A percentile compares a stretch with the other conserved stretches of the same genome.
These are phyloP conservation scores for Fagus sylvatica DNA, from an alignment of 306 rosid species.

Conservation along the genomic window DNA sequence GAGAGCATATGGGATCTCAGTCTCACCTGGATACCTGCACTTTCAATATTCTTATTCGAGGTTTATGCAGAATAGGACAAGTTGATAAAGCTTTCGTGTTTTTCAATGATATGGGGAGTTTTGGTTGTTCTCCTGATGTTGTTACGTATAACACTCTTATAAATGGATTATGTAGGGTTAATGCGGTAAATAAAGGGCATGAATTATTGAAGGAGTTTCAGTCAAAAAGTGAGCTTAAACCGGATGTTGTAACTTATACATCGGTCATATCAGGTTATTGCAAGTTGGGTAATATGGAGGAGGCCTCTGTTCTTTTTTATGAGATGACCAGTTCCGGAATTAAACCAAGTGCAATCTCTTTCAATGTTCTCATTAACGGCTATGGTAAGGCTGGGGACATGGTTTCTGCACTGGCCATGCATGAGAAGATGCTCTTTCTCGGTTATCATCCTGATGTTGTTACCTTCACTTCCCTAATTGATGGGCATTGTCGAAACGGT, in stretches of 20 bases:
- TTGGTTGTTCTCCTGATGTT: slow-evolving; percentile 67
- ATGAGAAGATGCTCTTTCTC: slow-evolving; percentile 50
- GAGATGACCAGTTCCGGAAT: slow-evolving; percentile 55
- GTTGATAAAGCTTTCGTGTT: slow-evolving; percentile 58
- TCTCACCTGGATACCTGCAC: slow-evolving; percentile 51
- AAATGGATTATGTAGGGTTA: slow-evolving; percentile 67
- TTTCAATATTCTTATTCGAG: slow-evolving; percentile 74
- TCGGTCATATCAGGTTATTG: slow-evolving; percentile 73
- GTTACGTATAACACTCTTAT: slow-evolving; percentile 73
- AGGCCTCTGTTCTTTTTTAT: slow-evolving; percentile 53
- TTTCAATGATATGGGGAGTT: slow-evolving; percentile 57
- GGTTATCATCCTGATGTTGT: slow-evolving; percentile 68
- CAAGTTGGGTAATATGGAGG: slow-evolving; percentile 60
- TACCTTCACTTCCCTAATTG: slow-evolving; percentile 70
- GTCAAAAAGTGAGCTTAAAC: slow-evolving; percentile 37
- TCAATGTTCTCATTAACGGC: slow-evolving; percentile 70
- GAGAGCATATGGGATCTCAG: slow-evolving; percentile 48
- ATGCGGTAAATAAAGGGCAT: slow-evolving; percentile 55
- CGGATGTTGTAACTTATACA: slow-evolving; percentile 66
- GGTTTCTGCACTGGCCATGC: slow-evolving; percentile 50
- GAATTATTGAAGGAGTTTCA: slow-evolving; percentile 49
- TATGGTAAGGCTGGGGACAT: slow-evolving; percentile 67
- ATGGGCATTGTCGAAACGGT: slow-evolving; percentile 69
- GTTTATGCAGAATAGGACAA: slow-evolving; percentile 55
- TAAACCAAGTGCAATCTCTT: slow-evolving; percentile 61